Evolutionary conservation across 106 monocot genomes (phyloP).

Genomic region (Dioscorea zingiberensis): DNA sequence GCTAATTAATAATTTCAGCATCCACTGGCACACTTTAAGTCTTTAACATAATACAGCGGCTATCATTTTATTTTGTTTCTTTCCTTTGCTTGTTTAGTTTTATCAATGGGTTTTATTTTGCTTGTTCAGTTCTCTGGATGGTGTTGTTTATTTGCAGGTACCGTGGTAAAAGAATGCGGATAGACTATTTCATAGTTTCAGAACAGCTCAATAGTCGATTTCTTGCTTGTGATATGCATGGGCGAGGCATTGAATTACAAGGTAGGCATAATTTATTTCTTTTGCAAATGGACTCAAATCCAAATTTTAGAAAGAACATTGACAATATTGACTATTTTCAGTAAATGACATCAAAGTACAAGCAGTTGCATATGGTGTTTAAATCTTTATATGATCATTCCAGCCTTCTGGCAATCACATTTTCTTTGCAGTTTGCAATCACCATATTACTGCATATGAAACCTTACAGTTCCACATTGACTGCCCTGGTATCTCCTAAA

Average conservation of each 20-base stretch:
- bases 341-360: neutral
- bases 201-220: conserved; percentile 68
- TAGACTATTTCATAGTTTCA: conserved; percentile 92
- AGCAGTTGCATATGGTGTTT: neutral
- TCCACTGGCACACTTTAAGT: no score
- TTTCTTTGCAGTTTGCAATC: no score
- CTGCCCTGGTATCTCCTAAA: no score
- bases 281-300: neutral
- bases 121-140: neutral
- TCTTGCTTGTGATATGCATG: conserved; percentile 70
- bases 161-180: conserved; percentile 92
- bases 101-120: no score
- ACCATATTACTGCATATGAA: no score
- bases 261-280: conserved; percentile 36
- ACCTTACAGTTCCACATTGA: no score
- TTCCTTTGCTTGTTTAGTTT: no score
- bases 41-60: no score
- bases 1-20: no score
- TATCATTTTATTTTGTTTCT: no score
- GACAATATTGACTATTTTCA: no score
- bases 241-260: conserved; percentile 83
- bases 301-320: neutral
- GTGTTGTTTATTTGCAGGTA: conserved; percentile 39
- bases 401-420: neutral
- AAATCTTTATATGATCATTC: neutral